These are phyloP conservation scores for Pistacia vera DNA, from an alignment of 345 rosid species.

Conservation along the genomic window DNA sequence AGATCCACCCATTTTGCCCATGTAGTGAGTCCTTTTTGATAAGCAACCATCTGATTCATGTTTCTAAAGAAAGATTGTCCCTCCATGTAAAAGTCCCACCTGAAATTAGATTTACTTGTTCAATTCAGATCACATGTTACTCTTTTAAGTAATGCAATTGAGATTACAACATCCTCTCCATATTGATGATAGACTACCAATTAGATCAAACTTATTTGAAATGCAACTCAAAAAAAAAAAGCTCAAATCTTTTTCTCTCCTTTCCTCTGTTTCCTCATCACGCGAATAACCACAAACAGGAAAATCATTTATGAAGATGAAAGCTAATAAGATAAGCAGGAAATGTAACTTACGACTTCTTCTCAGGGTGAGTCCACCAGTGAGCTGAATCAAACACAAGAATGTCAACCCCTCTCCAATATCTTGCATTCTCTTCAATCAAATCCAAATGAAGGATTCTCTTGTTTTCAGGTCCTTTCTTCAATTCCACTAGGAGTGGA, in stretches of 20 bases:
- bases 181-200: neutral
- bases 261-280: neutral
- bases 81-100: constrained; percentile 82
- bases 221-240: neutral
- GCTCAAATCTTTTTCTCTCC: neutral
- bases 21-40: constrained; percentile 64
- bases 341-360: constrained; percentile 59
- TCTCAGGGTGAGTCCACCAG: constrained; percentile 97
- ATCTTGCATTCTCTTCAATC: constrained; percentile 92
- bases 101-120: constrained; percentile 17
- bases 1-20: constrained; percentile 78
- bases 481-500: constrained; percentile 87
- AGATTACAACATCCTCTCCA: neutral
- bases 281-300: neutral
- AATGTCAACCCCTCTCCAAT: constrained; percentile 80
- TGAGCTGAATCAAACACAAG: constrained; percentile 97
- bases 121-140: neutral
- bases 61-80: constrained; percentile 40
- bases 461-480: constrained; percentile 50
- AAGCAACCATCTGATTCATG: constrained; percentile 75
- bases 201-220: neutral
- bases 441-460: constrained; percentile 79
- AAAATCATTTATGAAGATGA: neutral
- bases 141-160: neutral
- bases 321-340: neutral